Base-by-base conservation (phyloP, 2,329 filamentous ascomycete genomes). In the Penicillium sclerotiorum region DNA sequence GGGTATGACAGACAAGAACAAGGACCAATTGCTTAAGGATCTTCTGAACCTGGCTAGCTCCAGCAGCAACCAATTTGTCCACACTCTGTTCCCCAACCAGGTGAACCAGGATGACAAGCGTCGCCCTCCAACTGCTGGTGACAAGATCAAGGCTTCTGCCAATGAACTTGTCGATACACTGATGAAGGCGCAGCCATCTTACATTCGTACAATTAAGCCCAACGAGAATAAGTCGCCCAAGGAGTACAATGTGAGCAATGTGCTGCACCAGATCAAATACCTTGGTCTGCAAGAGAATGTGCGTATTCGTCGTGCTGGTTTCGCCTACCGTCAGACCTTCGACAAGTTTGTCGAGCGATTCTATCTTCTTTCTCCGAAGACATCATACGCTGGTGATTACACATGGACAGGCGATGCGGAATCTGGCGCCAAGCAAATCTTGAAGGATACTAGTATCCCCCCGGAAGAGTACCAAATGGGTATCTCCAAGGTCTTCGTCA, bases 251-350 rank as follows among this genome's bases (percentile, higher is more conserved):
- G 81, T 83, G 17, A 85, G 86, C 23, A 97, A 97, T 62, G 94
- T 99, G 17, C 80, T 97, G 63, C 94, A 99, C 79, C 94, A 99
- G 70, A 90, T 97, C 80, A 97, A 99, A 69, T 99, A 99, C 65
- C 87, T 99, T 12, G 94, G 94, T 84, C 79, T 99, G n/a, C 93
- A 97, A 71, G 94, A 99, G 74, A 99, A 99, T 80, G 94, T 99
- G 33, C 88, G 94, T 38, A 99, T 99, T 71, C 88, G 94, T 60
- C 85, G 94, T 69, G 94, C 94, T 54, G 94, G 94, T 52, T 99
- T 99, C 64, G 94, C 94, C 2, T 97, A 96, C 65, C 89, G 94
- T 70, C 93, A 97, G 67, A 91, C 90, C 0, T 99, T 96, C 64
- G 94, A 97, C 66, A 97, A 96, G 68, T 99, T 99, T 67, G 91